Base-by-base conservation (phyloP, 75 land plant genomes). In the Selaginella moellendorffii region DNA sequence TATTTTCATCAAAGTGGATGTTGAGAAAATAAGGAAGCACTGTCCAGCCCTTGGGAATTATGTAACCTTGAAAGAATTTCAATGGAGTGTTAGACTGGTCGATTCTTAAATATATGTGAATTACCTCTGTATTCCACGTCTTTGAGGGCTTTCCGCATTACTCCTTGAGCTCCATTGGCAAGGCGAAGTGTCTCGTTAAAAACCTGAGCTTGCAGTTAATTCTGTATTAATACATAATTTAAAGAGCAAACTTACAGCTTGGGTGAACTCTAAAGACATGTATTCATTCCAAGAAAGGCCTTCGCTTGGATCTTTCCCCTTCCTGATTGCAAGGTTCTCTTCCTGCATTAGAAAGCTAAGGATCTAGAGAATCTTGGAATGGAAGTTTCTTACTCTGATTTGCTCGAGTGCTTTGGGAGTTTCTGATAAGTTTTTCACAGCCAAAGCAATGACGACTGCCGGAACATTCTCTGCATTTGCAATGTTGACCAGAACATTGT, bases 1-100 rank as follows among this genome's bases (percentile, higher is more conserved):
- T 52, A 0, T 61, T 46, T 10, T 82, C 69, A 71, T 91, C 93
- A 65, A 85, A 74, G 63, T 91, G 93, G 30, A 81, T 84, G 0
- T 88, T 77, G 24, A 83, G 65, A 27, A 91, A 79, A 21, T 80
- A 85, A 22, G 97, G 97, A n/a, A 91, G 77, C 29, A 91, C 85
- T 72, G 80, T 81, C 88, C 93, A 91, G 1, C 97, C 97, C 58
- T 78, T 69, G 30, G 97, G 97, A 63, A 91, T 87, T 29, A 81
- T 74, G 60, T 75, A 77, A 2, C 83, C 97, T 90, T 68, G 26
- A 26, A n/a, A n/a, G n/a, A 26, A 63, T 24, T 18, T 26, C 25
- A 10, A n/a, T n/a, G n/a, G n/a, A 23, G 28, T 28, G 18, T 24
- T 56, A 56, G 23, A 8, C 24, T 56, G 19, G 9, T 36, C 14